Evolutionary conservation across 345 rosid species (phyloP).

Genomic region (Noccaea bulbosa): DNA sequence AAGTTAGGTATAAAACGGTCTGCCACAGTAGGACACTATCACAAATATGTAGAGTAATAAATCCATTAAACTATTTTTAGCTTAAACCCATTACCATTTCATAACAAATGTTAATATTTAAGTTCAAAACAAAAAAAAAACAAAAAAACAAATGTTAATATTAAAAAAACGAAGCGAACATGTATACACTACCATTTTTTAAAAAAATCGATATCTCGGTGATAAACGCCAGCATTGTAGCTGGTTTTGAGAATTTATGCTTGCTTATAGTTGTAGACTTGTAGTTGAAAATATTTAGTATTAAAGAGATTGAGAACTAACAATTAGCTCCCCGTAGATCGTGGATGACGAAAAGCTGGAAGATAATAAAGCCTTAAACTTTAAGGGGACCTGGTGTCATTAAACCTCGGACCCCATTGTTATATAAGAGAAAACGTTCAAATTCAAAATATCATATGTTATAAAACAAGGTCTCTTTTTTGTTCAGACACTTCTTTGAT

Average conservation of each 20-base stretch:
- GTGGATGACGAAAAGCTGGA: slow-evolving; percentile 34
- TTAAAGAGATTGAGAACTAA: neutral
- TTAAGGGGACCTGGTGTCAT: slow-evolving; percentile 29
- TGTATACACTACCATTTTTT: too few relatives aligned
- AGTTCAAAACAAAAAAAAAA: too few relatives aligned
- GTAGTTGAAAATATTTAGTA: neutral
- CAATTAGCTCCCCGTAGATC: slow-evolving; percentile 17
- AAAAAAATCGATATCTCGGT: neutral
- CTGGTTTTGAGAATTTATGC: neutral
- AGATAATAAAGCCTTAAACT: slow-evolving; percentile 12
- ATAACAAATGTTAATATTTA: neutral
- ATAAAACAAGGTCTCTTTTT: too few relatives aligned
- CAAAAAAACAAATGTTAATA: neutral
- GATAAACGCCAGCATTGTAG: neutral
- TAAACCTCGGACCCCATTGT: slow-evolving; percentile 28
- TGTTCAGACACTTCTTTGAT: neutral
- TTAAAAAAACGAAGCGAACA: neutral
- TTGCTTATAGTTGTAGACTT: neutral
- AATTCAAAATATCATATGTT: too few relatives aligned
- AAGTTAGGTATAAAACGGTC: slow-evolving; percentile 40
- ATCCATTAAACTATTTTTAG: neutral
- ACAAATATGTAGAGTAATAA: slow-evolving; percentile 10
- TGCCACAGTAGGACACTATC: slow-evolving; percentile 29
- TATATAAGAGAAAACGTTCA: neutral
- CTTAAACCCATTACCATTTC: neutral